phyloP scores from a whole-genome alignment of 2,329 filamentous ascomycete species.

The Stemphylium lycopersici region DNA sequence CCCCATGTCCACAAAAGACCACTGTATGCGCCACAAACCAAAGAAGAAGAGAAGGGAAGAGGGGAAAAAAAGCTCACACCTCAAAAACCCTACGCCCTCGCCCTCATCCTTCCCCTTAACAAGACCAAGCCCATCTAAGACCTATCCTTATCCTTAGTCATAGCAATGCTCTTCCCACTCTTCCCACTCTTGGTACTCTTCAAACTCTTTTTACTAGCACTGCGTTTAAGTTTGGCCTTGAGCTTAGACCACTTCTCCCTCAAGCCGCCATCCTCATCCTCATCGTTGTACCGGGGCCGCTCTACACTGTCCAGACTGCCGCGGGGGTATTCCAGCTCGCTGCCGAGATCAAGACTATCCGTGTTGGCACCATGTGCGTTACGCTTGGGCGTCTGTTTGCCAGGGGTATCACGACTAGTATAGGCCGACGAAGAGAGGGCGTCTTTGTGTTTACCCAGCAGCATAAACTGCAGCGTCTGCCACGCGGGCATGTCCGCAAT shows the following conservation, averaged over 20 bases:
- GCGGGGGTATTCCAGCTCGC: slow-evolving; percentile 26
- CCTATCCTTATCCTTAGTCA: slow-evolving; percentile 10
- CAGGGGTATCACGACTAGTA: neutral
- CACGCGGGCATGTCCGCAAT: slow-evolving; percentile 44
- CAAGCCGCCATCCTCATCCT: slow-evolving; percentile 24
- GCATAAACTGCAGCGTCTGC: slow-evolving; percentile 45
- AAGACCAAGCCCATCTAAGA: slow-evolving; percentile 10
- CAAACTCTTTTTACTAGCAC: slow-evolving; percentile 44
- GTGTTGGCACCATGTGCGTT: slow-evolving; percentile 15
- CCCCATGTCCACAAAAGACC: too few relatives aligned
- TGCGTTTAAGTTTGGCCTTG: slow-evolving; percentile 44
- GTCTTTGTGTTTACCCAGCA: slow-evolving; percentile 29
- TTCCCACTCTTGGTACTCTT: slow-evolving; percentile 40
- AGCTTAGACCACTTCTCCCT: slow-evolving; percentile 46
- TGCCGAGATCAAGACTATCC: slow-evolving; percentile 36
- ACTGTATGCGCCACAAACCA: too few relatives aligned
- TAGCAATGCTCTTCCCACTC: slow-evolving; percentile 22
- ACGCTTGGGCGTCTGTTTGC: slow-evolving; percentile 7
- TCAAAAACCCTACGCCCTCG: neutral
- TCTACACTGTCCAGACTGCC: slow-evolving; percentile 30
- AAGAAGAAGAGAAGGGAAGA: too few relatives aligned
- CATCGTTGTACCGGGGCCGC: slow-evolving; percentile 10
- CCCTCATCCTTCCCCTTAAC: neutral
- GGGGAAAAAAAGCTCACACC: neutral
- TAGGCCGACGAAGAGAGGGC: neutral